These are phyloP conservation scores for Rhinocladiella similis DNA, from an alignment of 2,329 filamentous ascomycete species.

Conservation along the genomic window DNA sequence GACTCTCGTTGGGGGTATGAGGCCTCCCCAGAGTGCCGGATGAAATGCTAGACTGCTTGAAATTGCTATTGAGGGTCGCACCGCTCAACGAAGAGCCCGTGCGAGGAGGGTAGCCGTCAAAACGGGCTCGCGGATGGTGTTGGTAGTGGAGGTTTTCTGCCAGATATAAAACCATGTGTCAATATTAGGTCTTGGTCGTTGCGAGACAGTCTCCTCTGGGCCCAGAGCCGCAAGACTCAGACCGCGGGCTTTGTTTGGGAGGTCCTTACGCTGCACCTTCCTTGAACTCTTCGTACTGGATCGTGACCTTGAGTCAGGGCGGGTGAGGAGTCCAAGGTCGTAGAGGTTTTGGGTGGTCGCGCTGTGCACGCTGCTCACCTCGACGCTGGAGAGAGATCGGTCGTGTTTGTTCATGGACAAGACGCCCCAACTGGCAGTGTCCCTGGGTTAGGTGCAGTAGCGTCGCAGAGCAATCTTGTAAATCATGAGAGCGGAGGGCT, in stretches of 20 bases:
- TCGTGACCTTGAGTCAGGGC: constrained; percentile 22
- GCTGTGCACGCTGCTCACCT: constrained; percentile 23
- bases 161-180: constrained; percentile 24
- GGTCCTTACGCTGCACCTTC: constrained; percentile 24
- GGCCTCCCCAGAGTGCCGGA: constrained; percentile 23
- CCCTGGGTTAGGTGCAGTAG: constrained; percentile 20
- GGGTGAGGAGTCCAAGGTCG: constrained; percentile 29
- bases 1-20: constrained; percentile 19
- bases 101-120: constrained; percentile 24
- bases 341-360: constrained; percentile 29
- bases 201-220: not conserved
- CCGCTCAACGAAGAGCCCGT: constrained; percentile 17
- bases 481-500: constrained; percentile 11
- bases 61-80: constrained; percentile 12
- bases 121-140: constrained; percentile 18
- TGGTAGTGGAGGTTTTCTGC: constrained; percentile 12
- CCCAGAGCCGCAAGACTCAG: not conserved
- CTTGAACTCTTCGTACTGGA: constrained; percentile 15
- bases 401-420: constrained; percentile 30
- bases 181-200: constrained; percentile 9
- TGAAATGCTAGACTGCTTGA: constrained; percentile 28
- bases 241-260: constrained; percentile 5
- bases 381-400: constrained; percentile 18
- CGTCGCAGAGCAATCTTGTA: constrained; percentile 22
- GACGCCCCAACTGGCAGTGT: constrained; percentile 19